phyloP scores from a whole-genome alignment of 768 basidiomycete species.

The Russula sp. region DNA sequence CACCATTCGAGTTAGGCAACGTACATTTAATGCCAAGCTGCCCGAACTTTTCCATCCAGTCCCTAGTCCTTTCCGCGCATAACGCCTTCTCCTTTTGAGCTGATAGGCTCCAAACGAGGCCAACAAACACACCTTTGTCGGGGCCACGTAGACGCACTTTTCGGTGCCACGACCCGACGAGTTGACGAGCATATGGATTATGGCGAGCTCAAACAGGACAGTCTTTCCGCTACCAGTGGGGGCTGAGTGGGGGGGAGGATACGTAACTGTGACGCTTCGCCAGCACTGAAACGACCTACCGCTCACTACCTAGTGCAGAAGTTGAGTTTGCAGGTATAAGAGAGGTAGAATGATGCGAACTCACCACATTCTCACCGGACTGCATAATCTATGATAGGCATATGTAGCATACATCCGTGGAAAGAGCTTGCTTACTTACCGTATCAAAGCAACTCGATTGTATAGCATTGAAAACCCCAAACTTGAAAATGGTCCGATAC shows the following conservation, averaged over 20 bases:
- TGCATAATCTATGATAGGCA: slow-evolving; percentile 42
- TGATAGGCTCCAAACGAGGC: neutral
- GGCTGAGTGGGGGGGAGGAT: slow-evolving; percentile 39
- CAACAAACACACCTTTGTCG: slow-evolving; percentile 60
- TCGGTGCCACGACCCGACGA: slow-evolving; percentile 30
- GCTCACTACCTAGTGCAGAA: slow-evolving; percentile 52
- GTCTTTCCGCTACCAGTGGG: slow-evolving; percentile 98
- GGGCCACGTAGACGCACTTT: slow-evolving; percentile 89
- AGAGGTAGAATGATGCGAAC: slow-evolving; percentile 12
- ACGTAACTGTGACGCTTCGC: neutral
- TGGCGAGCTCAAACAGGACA: slow-evolving; percentile 85
- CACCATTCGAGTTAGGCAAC: slow-evolving; percentile 19
- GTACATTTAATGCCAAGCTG: slow-evolving; percentile 69
- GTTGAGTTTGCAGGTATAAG: neutral
- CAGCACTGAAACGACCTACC: slow-evolving; percentile 35
- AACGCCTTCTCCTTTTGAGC: slow-evolving; percentile 49
- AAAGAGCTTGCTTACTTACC: slow-evolving; percentile 35
- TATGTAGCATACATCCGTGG: neutral
- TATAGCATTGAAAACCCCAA: slow-evolving; percentile 85
- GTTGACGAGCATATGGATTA: slow-evolving; percentile 62
- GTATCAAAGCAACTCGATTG: slow-evolving; percentile 78
- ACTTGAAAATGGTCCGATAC: slow-evolving; percentile 77
- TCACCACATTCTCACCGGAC: slow-evolving; percentile 59
- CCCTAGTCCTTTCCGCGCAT: slow-evolving; percentile 74
- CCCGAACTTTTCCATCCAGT: slow-evolving; percentile 81